Base-by-base conservation (phyloP, 2,329 filamentous ascomycete species). In the Bipolaris oryzae region DNA sequence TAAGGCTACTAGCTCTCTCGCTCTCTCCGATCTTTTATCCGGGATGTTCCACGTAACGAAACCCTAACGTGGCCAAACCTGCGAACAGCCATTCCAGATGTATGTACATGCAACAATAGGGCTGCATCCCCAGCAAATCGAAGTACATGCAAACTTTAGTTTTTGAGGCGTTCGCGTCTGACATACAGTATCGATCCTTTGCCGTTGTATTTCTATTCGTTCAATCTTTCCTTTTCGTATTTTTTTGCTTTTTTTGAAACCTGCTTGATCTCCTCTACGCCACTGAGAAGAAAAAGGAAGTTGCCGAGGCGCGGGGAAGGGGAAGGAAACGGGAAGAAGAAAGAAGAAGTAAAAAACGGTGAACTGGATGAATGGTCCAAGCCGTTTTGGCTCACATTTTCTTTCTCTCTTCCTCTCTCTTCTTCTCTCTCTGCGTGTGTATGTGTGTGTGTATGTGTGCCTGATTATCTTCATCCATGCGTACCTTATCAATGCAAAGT, bases 51-150 rank as follows among this genome's bases (percentile, higher is more conserved):
- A 37, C 5, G 31, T 35, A 33, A 20, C 16, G 37, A 38, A 38
- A 38, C 34, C 41, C 45, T 16, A 50, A 44, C 25, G 18, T 35
- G 48, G 21, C n/a, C 7, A 41, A 55, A 52, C 38, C 56, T 58
- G 52, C 52, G 52, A 58, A 58, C 56, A 55, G 47, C 48, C 56
- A 53, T 56, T 58, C 43, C 20, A 46, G 44, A 16, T 9, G 33
- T 38, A 44, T 55, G 38, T 23, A 25, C 7, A 25, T 25, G 23
- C 6, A 25, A 23, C 33, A 11, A 34, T 39, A 45, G 54, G 9
- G 25, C 9, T 25, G 7, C 7, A 3, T 25, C 25, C 1, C 9
- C 25, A 25, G 25, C 25, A 25, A 25, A 25, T 25, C 25, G 7
- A 25, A 25, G 23, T 41, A 44, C 55, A 45, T 10, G 10, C 25